These are phyloP conservation scores for Monosporascus sp. DNA, from an alignment of 2,329 filamentous ascomycete genomes.

Conservation along the genomic window DNA sequence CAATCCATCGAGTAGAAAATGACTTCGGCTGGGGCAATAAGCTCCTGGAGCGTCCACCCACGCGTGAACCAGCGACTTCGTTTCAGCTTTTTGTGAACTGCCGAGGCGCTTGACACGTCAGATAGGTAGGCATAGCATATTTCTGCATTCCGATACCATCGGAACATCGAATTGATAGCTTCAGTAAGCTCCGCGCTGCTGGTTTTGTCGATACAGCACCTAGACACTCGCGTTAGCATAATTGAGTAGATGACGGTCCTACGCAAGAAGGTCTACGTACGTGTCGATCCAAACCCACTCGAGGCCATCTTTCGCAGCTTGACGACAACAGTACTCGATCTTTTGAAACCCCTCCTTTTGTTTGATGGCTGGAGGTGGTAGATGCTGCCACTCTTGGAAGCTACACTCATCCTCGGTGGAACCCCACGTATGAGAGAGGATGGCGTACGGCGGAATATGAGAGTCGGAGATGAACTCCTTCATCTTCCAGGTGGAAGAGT, in stretches of 20 bases:
- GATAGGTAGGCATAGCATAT: constrained; percentile 19
- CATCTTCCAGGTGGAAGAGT: background rate
- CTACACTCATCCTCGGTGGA: constrained; percentile 9
- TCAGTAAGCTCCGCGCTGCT: constrained; percentile 22
- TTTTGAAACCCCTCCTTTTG: constrained; percentile 13
- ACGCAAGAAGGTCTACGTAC: constrained; percentile 2
- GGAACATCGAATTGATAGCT: constrained; percentile 17
- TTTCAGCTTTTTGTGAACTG: constrained; percentile 8
- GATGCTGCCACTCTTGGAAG: constrained; percentile 7
- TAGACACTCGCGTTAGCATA: constrained; percentile 1
- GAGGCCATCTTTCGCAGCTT: constrained; percentile 11
- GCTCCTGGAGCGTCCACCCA: constrained; percentile 17
- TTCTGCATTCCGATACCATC: constrained; percentile 15
- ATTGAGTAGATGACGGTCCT: background rate
- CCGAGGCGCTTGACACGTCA: constrained; percentile 5
- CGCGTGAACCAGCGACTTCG: constrained; percentile 9
- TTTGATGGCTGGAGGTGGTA: constrained; percentile 1
- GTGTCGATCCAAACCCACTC: constrained; percentile 20
- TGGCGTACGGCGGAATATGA: constrained; percentile 11
- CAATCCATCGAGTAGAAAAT: constrained; percentile 16
- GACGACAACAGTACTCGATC: constrained; percentile 14
- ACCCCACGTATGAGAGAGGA: constrained; percentile 20
- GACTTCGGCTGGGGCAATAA: constrained; percentile 16
- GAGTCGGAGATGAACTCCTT: background rate
- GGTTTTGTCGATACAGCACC: constrained; percentile 20